Base-by-base conservation (phyloP, 2,329 filamentous ascomycete species). In the Nakataea oryzae region DNA sequence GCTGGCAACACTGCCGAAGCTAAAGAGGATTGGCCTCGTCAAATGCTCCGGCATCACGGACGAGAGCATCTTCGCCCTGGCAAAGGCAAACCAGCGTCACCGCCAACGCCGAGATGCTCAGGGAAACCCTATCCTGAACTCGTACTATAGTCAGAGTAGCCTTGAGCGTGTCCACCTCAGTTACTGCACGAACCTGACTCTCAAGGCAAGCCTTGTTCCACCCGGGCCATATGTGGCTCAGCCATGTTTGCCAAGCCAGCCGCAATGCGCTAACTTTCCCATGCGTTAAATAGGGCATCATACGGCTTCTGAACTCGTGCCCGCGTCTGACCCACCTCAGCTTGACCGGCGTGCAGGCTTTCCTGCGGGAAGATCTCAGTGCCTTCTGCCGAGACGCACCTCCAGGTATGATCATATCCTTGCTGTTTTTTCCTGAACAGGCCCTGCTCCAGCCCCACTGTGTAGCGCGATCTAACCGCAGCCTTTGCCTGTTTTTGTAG, bases 91-190 rank as follows among this genome's bases (percentile, higher is more conserved):
- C 64, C 80, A 79, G 59, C 79, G 81, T 21, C 75, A 77, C 11
- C 75, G 81, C 5, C 74, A 78, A 24, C 76, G 80, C 27, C 76
- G 79, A 63, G 81, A 83, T 64, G 73, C 74, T 60, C 77, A 74
- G 13, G 81, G 78, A 11, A 76, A 77, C 68, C 74, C 73, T 63
- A 74, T 77, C 64, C 78, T 73, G 58, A 81, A 78, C 67, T 84
- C 81, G 67, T 84, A 78, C 65, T 85, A 78, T 61, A 79, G 79
- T 63, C 79, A 80, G 26, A 81, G 82, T 63, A 93, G 89, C 69
- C 78, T 99, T 29, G 95, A 99, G 77, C 84, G 95, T 67, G 95
- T 99, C 12, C 95, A 99, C 78, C 81, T 99, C 54, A 97, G 93
- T 74, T 97, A 99, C 73, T 99, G 95, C 75, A 86, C 90, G 54